These are phyloP conservation scores for Aspergillus sp. DNA, from an alignment of 2,329 filamentous ascomycete genomes.

Conservation along the genomic window DNA sequence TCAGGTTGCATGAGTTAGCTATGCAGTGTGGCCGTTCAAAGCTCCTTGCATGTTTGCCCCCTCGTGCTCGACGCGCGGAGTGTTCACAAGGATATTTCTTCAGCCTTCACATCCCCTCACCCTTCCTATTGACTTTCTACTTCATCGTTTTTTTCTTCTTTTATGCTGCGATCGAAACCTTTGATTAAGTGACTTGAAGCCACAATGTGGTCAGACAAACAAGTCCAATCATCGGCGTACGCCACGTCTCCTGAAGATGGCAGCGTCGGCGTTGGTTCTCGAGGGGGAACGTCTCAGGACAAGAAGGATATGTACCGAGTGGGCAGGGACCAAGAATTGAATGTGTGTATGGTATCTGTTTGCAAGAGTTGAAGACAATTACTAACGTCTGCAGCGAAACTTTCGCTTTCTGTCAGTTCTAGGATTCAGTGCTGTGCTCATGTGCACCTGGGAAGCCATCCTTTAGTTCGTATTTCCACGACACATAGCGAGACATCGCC, in stretches of 20 bases:
- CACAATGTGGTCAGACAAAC: slow-evolving; percentile 21
- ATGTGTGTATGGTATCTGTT: slow-evolving; percentile 17
- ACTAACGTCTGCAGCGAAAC: slow-evolving; percentile 26
- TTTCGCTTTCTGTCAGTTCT: slow-evolving; percentile 36
- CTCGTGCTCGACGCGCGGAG: slow-evolving; percentile 5
- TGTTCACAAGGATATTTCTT: not conserved
- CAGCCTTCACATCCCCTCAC: not conserved
- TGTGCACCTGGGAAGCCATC: slow-evolving; percentile 36
- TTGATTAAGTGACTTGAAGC: not conserved
- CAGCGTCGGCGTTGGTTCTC: not conserved
- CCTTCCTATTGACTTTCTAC: not conserved
- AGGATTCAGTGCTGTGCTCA: slow-evolving; percentile 34
- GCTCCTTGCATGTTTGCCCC: no score
- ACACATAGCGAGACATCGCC: not conserved
- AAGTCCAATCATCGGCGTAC: slow-evolving; percentile 2
- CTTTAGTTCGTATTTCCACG: slow-evolving; percentile 2
- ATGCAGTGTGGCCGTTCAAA: no score
- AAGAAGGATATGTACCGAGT: slow-evolving; percentile 35
- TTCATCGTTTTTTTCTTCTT: not conserved
- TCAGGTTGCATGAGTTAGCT: no score
- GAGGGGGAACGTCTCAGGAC: slow-evolving; percentile 28
- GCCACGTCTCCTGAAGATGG: slow-evolving; percentile 11
- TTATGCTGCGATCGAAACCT: no score
- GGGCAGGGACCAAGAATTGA: slow-evolving; percentile 32
- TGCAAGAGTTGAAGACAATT: not conserved